These are phyloP conservation scores for Drechslerella dactyloides DNA, from an alignment of 2,329 filamentous ascomycete genomes.

Conservation along the genomic window DNA sequence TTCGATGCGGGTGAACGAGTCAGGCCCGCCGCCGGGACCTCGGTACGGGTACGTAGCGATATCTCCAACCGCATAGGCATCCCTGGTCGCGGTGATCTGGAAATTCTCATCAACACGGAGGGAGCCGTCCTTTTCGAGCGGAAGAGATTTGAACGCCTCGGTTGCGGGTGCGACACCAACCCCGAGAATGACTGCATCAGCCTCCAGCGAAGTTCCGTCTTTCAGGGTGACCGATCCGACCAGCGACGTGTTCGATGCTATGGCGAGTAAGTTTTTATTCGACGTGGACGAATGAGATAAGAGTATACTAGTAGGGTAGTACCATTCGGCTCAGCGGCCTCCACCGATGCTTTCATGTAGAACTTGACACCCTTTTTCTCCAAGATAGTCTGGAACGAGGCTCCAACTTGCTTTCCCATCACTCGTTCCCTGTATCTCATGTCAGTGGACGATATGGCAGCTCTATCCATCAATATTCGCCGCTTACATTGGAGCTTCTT, in stretches of 20 bases:
- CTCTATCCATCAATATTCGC: not conserved
- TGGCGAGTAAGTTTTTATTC: not conserved
- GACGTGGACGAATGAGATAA: not conserved
- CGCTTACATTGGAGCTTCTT: constrained; percentile 71
- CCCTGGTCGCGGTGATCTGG: constrained; percentile 74
- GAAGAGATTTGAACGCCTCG: constrained; percentile 75
- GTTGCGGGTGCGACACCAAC: constrained; percentile 88
- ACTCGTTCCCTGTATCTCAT: constrained; percentile 68
- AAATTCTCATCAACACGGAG: constrained; percentile 81
- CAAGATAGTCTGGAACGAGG: constrained; percentile 76
- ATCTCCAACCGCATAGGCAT: constrained; percentile 85
- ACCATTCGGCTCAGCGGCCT: constrained; percentile 77
- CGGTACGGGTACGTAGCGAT: constrained; percentile 95
- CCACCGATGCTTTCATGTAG: constrained; percentile 78
- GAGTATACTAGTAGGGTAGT: constrained; percentile 63
- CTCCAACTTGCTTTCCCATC: constrained; percentile 80
- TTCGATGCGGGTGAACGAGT: constrained; percentile 73
- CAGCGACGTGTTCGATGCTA: constrained; percentile 67
- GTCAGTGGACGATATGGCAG: constrained; percentile 57
- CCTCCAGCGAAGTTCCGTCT: constrained; percentile 81
- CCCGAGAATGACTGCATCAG: constrained; percentile 89
- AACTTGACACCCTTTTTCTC: constrained; percentile 91
- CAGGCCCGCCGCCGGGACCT: constrained; percentile 78
- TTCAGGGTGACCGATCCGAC: constrained; percentile 84
- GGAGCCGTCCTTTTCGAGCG: constrained; percentile 83